phyloP scores from a whole-genome alignment of 2,329 filamentous ascomycete species.

The Paracamarosporium sp. region DNA sequence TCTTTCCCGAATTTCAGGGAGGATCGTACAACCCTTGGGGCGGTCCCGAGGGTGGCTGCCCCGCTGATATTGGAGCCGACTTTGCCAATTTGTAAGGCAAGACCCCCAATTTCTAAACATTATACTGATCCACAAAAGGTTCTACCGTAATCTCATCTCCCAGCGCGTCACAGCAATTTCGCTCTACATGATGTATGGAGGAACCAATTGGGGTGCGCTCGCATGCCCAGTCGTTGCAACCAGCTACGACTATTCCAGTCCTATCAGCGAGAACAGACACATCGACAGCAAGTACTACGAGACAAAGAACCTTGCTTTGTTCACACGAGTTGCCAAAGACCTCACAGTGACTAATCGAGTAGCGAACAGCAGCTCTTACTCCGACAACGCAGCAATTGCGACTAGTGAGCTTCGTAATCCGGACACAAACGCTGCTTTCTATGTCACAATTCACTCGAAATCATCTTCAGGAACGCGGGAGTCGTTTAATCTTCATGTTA shows the following conservation, averaged over 20 bases:
- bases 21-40: constrained; percentile 69
- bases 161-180: constrained; percentile 66
- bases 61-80: constrained; percentile 61
- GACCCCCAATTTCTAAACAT: not conserved
- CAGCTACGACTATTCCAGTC: constrained; percentile 69
- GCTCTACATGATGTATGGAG: constrained; percentile 70
- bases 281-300: constrained; percentile 68
- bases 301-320: constrained; percentile 67
- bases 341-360: constrained; percentile 62
- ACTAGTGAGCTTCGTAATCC: constrained; percentile 66
- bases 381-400: constrained; percentile 59
- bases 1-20: constrained; percentile 67
- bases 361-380: constrained; percentile 57
- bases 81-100: constrained; percentile 61
- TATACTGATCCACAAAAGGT: constrained; percentile 34
- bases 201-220: constrained; percentile 68
- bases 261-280: constrained; percentile 64
- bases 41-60: constrained; percentile 63
- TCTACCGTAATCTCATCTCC: constrained; percentile 68
- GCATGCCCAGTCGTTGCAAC: constrained; percentile 65
- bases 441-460: constrained; percentile 63
- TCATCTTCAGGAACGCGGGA: constrained; percentile 60
- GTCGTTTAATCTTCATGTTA: constrained; percentile 61
- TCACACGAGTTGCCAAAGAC: constrained; percentile 64
- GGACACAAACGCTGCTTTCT: constrained; percentile 64